Evolutionary conservation across 1,139 yeast species (phyloP), one percentile per base, ranked within the genome.

Genomic region (Arxiozyma slooffiae): DNA sequence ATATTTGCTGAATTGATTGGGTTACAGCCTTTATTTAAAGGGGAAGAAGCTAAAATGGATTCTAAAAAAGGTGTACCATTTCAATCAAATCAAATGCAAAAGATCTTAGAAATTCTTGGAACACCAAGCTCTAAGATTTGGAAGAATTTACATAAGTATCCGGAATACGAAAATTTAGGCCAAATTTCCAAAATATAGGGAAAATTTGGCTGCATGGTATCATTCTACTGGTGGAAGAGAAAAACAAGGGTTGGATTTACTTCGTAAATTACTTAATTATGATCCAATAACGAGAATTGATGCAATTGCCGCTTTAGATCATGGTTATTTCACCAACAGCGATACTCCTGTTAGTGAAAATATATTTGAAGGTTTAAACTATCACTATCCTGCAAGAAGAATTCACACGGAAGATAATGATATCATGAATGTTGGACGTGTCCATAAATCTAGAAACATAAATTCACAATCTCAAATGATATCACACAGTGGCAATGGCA

Each of bases 21-120:
- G 2, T 69, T 94, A 44, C 72, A 96, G 59, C 99, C 99, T 0
- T 83, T 92, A 4, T 92, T 92, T 71, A 92, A 94, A 66, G 98
- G 98, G 44, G 99, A 92, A 67, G 99, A 92, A 65, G 95, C 96
- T 17, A 92, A 90, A 61, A 85, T 90, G 76, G 97, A 90, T 64
- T 86, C 85, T 58, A 89, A 87, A 64, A 90, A 90, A 63, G 84
- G 81, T 53, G 92, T 90, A 2, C 97, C 97, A 4, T 92, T 92
- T 66, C 98, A 92, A 67, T 81, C 85, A 52, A 90, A 86, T 63
- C 99, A 92, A 69, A 77, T 90, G 64, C 85, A 86, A 60, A 89
- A 89, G 63, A 90, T 92, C 26, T 73, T 92, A 37, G 97, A 92
- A 66, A 84, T 92, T 18, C 69, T 92, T 57, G 99, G 99, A 0